phyloP scores from a whole-genome alignment of 129 eudicot genomes.

The Artemisia argyi region DNA sequence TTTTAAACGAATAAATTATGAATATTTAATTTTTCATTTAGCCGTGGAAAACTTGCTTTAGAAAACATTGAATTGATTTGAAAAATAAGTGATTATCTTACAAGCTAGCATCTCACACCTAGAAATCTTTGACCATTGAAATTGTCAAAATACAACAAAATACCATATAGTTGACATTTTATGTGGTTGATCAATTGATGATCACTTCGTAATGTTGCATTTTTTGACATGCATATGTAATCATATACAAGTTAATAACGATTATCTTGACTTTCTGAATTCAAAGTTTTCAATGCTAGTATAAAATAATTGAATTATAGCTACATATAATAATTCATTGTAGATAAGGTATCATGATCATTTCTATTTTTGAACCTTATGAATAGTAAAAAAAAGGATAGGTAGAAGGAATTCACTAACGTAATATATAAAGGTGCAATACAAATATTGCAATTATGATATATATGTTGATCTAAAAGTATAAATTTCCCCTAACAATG shows the following conservation, averaged over 20 bases:
- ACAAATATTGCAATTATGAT: too few species aligned
- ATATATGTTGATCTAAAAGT: too few species aligned
- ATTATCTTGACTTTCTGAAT: too few species aligned
- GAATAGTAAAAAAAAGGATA: too few species aligned
- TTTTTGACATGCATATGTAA: not conserved
- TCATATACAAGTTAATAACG: not conserved
- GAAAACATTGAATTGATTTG: not conserved
- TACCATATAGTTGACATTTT: not conserved
- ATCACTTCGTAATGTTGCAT: not conserved
- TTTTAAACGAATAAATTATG: not conserved
- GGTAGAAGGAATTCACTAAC: too few species aligned
- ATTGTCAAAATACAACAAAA: conserved; percentile 7
- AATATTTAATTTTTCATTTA: not conserved
- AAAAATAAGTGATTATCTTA: not conserved
- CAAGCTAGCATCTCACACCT: conserved; percentile 8
- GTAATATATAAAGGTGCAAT: too few species aligned
- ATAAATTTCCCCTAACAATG: too few species aligned
- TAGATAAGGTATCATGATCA: too few species aligned
- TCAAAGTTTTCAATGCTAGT: too few species aligned
- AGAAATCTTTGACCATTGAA: conserved; percentile 24
- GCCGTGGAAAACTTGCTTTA: not conserved
- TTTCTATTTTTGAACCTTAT: too few species aligned
- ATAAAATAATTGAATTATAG: too few species aligned
- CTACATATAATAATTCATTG: too few species aligned
- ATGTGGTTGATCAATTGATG: not conserved